Evolutionary conservation across 202 grass and related monocot species (phyloP), one percentile per base, ranked within the genome.

Genomic region (Panicum hallii): DNA sequence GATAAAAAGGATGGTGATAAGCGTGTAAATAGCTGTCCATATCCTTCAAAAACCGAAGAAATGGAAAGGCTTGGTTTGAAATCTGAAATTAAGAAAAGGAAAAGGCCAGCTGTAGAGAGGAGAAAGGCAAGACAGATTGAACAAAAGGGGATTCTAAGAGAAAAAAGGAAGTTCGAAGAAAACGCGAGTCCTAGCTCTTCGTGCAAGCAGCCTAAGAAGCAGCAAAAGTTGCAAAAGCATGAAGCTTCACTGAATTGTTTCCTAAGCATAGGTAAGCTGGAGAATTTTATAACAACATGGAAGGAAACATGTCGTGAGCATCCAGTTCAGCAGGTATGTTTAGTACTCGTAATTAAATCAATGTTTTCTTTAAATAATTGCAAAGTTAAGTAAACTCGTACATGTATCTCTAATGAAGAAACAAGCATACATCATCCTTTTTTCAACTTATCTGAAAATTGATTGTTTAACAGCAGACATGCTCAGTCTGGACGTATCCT

Each of bases 281-380:
- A 95, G 67, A 94, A 92, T 76, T 95, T 99, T 83, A 90, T 92
- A 68, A 90, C 91, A 58, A 95, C 89, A 58, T 99, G 96, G 95
- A 99, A 92, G 84, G 93, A 94, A 89, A 85, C 91, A 81, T 99
- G 96, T 63, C 74, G 72, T 75, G 88, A 92, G 71, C 91, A 90
- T 87, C 77, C 93, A 47, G 85, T 94, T 83, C 66, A 85, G 68
- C 88, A 99, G 96, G 96, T 99, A 92, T 64, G 45, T 43, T 57
- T 79, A 68, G n/a, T 49, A 77, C 52, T 52, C 22, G 63, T 43
- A 30, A 69, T 83, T 28, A 63, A 81, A 80, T 75, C 2, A 15
- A 16, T 55, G 23, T 28, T 70, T 72, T 44, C 19, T 65, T 63
- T 32, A 48, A 71, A 56, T 50, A 84, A 43, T 80, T 66, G 22